A percentile compares a stretch with the other conserved stretches of the same genome.
These are phyloP conservation scores for Arthrobotrys entomopaga DNA, from an alignment of 2,329 filamentous ascomycete species.

Conservation along the genomic window DNA sequence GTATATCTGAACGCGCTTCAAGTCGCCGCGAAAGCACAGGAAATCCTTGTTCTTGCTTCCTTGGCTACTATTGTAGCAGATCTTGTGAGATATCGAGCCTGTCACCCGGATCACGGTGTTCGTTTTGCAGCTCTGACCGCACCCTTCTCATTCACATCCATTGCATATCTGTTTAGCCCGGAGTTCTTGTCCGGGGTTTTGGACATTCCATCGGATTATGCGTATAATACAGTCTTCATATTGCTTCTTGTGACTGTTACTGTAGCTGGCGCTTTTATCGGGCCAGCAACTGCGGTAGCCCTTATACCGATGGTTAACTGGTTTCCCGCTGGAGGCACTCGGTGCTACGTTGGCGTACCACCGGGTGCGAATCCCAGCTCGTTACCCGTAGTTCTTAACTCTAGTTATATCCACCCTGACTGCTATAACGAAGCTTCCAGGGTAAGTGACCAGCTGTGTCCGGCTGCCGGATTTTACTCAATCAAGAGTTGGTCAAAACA, in stretches of 20 bases:
- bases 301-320: constrained; percentile 5
- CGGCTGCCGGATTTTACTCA: constrained; percentile 8
- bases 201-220: constrained; percentile 9
- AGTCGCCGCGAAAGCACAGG: constrained; percentile 12
- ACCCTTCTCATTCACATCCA: constrained; percentile 9
- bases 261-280: constrained; percentile 8
- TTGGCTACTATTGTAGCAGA: constrained; percentile 10
- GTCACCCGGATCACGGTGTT: neutral
- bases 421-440: neutral
- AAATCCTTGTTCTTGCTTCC: constrained; percentile 10
- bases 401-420: neutral
- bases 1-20: constrained; percentile 13
- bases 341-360: neutral
- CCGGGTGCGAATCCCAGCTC: neutral
- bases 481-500: constrained; percentile 13
- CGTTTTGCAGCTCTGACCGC: constrained; percentile 13
- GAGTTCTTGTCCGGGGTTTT: constrained; percentile 10
- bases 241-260: constrained; percentile 1
- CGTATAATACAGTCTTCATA: neutral
- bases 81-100: constrained; percentile 12
- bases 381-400: neutral
- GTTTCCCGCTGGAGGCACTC: constrained; percentile 11
- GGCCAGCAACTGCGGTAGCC: constrained; percentile 9
- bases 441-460: neutral
- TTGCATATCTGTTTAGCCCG: constrained; percentile 8